These are phyloP conservation scores for Naematelia encephala DNA, from an alignment of 768 basidiomycete species.

Conservation along the genomic window DNA sequence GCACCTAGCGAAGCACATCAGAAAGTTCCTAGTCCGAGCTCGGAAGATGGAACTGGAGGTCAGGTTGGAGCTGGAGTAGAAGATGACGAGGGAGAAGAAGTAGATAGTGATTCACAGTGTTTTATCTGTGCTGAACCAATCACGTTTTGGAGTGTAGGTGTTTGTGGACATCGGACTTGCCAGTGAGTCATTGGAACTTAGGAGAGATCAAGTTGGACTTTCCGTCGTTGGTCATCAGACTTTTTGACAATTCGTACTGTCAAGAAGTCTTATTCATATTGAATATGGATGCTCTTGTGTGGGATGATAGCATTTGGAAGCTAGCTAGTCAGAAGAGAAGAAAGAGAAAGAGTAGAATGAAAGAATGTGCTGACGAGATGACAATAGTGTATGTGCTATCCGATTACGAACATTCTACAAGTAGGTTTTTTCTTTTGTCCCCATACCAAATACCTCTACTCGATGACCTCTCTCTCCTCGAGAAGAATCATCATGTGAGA, in stretches of 20 bases:
- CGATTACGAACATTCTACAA: constrained; percentile 89
- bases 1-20: neutral
- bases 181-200: constrained; percentile 58
- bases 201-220: too few relatives aligned
- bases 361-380: constrained; percentile 4
- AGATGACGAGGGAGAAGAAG: constrained; percentile 9
- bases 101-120: constrained; percentile 54
- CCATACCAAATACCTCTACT: too few relatives aligned
- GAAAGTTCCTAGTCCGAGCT: constrained; percentile 12
- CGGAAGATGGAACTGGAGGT: constrained; percentile 18
- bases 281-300: too few relatives aligned
- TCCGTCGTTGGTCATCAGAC: too few relatives aligned
- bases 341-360: neutral
- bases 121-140: constrained; percentile 95
- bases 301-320: too few relatives aligned
- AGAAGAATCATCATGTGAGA: too few relatives aligned
- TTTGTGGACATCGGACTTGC: constrained; percentile 92
- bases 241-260: too few relatives aligned
- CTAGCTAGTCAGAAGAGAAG: neutral
- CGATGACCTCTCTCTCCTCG: neutral
- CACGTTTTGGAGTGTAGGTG: constrained; percentile 80
- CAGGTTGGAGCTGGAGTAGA: constrained; percentile 6
- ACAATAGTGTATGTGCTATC: constrained; percentile 70
- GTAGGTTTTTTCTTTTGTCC: constrained; percentile 36
- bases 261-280: too few relatives aligned